Evolutionary conservation across 208 protist genomes (phyloP).

Genomic region (Phytomonas francai): DNA sequence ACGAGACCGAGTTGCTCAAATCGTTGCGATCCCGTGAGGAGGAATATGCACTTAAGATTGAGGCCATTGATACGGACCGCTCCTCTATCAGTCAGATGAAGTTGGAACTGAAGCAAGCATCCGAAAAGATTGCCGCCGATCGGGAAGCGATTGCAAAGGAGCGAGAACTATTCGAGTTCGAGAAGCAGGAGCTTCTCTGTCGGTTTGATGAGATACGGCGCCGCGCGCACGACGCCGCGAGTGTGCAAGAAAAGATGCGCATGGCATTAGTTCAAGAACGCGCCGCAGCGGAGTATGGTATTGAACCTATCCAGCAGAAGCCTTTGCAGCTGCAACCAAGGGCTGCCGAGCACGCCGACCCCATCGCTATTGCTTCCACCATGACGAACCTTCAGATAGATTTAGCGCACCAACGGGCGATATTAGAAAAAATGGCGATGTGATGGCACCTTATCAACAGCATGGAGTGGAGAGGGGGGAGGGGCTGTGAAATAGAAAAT

Average conservation of each 20-base stretch:
- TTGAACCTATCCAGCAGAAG: neutral
- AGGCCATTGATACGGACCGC: conserved; percentile 62
- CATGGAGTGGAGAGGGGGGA: neutral
- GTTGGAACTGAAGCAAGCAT: conserved; percentile 43
- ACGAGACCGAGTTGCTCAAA: conserved; percentile 66
- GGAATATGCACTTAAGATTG: conserved; percentile 49
- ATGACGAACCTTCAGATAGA: conserved; percentile 70
- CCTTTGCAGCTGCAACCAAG: neutral
- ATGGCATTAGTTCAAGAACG: conserved; percentile 37
- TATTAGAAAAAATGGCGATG: conserved; percentile 27
- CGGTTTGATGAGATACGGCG: conserved; percentile 59
- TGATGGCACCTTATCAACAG: neutral
- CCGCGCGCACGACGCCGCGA: conserved; percentile 59
- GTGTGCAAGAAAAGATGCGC: conserved; percentile 44
- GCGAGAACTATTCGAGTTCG: conserved; percentile 67
- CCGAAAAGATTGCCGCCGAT: conserved; percentile 38
- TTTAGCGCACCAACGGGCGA: conserved; percentile 68
- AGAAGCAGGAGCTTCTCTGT: conserved; percentile 63
- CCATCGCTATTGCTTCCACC: conserved; percentile 16
- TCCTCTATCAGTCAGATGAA: conserved; percentile 41
- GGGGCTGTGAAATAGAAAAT: neutral
- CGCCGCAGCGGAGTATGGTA: conserved; percentile 7
- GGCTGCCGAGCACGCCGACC: conserved; percentile 6
- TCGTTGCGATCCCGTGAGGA: conserved; percentile 70
- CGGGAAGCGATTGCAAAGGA: conserved; percentile 57